phyloP scores from a whole-genome alignment of 2,329 filamentous ascomycete species.

The Verruconis gallopava region DNA sequence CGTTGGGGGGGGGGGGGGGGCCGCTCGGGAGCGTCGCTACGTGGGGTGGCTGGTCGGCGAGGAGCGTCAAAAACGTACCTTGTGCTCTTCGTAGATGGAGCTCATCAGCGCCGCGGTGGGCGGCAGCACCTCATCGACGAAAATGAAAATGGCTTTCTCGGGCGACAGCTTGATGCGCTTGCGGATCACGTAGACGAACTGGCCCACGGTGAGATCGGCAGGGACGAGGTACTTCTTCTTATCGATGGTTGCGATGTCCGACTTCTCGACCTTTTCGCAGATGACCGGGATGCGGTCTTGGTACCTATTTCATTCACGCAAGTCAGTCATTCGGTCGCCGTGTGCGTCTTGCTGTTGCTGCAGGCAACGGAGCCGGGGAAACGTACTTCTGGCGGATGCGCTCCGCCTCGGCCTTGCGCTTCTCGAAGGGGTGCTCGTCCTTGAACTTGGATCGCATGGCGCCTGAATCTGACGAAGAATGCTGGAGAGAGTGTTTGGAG shows the following conservation, averaged over 20 bases:
- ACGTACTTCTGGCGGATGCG: conserved; percentile 94
- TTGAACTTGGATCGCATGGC: conserved; percentile 99
- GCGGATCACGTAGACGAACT: conserved; percentile 99
- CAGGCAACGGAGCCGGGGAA: conserved; percentile 40
- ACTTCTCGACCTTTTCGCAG: conserved; percentile 99
- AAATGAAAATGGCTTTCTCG: conserved; percentile 99
- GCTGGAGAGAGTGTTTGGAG: conserved; percentile 12
- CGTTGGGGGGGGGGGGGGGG: too few relatives aligned
- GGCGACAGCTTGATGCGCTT: conserved; percentile 99
- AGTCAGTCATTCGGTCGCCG: conserved; percentile 97
- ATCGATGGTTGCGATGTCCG: conserved; percentile 97
- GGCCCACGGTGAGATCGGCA: conserved; percentile 91
- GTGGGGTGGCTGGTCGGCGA: neutral
- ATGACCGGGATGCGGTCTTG: conserved; percentile 51
- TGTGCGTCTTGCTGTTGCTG: conserved; percentile 99
- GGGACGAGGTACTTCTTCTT: conserved; percentile 99
- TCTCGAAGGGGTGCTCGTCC: conserved; percentile 99
- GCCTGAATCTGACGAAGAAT: conserved; percentile 4
- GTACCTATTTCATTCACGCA: conserved; percentile 37
- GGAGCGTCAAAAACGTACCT: conserved; percentile 46
- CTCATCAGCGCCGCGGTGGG: conserved; percentile 97
- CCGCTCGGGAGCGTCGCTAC: too few relatives aligned
- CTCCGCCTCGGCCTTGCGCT: conserved; percentile 99
- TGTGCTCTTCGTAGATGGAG: conserved; percentile 99
- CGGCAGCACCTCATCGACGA: conserved; percentile 94